These are phyloP conservation scores for Mortierella sp. DNA, from an alignment of 371 early-diverging fungal genomes.

Conservation along the genomic window DNA sequence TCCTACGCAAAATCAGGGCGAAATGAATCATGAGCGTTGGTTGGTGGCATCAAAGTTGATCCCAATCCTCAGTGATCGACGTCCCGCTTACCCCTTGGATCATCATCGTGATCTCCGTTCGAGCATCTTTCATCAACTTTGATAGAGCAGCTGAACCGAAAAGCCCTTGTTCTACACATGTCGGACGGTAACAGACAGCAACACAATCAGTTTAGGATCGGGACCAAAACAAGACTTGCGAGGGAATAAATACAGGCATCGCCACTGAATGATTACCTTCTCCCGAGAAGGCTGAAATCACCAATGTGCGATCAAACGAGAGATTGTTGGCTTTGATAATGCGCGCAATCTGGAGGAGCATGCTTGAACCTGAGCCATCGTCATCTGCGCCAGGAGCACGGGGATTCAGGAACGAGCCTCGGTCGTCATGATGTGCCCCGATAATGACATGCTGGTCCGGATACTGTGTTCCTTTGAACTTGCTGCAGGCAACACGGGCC, in stretches of 20 bases:
- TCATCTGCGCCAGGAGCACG: constrained; percentile 59
- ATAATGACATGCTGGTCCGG: constrained; percentile 54
- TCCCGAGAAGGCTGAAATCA: constrained; percentile 54
- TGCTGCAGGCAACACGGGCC: constrained; percentile 12
- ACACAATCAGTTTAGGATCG: no score
- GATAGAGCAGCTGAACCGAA: constrained; percentile 55
- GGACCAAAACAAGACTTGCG: no score
- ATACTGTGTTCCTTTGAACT: constrained; percentile 49
- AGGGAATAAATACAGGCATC: no score
- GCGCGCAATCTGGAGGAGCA: constrained; percentile 48
- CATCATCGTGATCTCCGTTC: constrained; percentile 48
- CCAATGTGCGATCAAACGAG: constrained; percentile 45
- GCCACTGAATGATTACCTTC: constrained; percentile 30
- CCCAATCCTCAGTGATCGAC: no score
- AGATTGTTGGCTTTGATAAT: constrained; percentile 42
- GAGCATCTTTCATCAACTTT: constrained; percentile 28
- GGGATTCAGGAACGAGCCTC: constrained; percentile 46
- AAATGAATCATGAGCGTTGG: not conserved
- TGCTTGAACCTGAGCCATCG: constrained; percentile 51
- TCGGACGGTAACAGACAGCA: not conserved
- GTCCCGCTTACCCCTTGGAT: constrained; percentile 50
- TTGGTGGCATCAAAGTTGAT: no score
- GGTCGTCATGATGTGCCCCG: constrained; percentile 56
- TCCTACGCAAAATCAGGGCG: constrained; percentile 18
- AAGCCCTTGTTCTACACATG: constrained; percentile 51